phyloP scores from a whole-genome alignment of 306 rosid genomes.

The Dicorynia guianensis region DNA sequence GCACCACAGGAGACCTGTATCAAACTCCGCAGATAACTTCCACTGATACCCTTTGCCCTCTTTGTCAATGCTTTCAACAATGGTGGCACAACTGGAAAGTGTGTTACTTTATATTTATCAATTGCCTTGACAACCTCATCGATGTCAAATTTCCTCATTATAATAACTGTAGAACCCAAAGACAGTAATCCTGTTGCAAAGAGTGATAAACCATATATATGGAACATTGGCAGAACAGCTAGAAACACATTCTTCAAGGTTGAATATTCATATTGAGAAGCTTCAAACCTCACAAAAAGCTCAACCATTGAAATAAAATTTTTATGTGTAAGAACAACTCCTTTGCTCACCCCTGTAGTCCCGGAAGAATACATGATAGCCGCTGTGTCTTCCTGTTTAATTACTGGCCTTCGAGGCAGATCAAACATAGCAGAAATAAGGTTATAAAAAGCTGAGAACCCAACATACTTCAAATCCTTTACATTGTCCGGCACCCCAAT shows the following conservation, averaged over 20 bases:
- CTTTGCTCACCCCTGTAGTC: conserved; percentile 86
- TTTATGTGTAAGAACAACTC: conserved; percentile 70
- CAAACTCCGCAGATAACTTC: conserved; percentile 63
- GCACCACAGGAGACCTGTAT: conserved; percentile 81
- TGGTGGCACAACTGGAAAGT: conserved; percentile 80
- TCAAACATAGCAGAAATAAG: conserved; percentile 51
- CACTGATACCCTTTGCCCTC: conserved; percentile 41
- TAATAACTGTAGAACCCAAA: conserved; percentile 73
- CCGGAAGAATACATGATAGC: conserved; percentile 86
- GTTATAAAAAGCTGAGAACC: conserved; percentile 48
- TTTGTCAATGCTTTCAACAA: conserved; percentile 62
- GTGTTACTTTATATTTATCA: conserved; percentile 69
- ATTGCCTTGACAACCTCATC: conserved; percentile 59
- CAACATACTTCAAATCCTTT: conserved; percentile 31
- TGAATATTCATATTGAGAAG: conserved; percentile 68
- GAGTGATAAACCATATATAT: conserved; percentile 70
- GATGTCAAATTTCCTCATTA: conserved; percentile 67
- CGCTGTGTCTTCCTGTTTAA: conserved; percentile 78
- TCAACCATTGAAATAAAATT: conserved; percentile 70
- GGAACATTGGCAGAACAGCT: conserved; percentile 85
- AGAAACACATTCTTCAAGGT: conserved; percentile 62
- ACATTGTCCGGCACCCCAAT: conserved; percentile 68
- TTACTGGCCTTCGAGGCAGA: conserved; percentile 55
- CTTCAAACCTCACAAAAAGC: conserved; percentile 77
- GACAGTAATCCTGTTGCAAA: conserved; percentile 69